Conservation (phyloP, 495 filamentous ascomycete genomes). For the Podospora comata region DNA sequence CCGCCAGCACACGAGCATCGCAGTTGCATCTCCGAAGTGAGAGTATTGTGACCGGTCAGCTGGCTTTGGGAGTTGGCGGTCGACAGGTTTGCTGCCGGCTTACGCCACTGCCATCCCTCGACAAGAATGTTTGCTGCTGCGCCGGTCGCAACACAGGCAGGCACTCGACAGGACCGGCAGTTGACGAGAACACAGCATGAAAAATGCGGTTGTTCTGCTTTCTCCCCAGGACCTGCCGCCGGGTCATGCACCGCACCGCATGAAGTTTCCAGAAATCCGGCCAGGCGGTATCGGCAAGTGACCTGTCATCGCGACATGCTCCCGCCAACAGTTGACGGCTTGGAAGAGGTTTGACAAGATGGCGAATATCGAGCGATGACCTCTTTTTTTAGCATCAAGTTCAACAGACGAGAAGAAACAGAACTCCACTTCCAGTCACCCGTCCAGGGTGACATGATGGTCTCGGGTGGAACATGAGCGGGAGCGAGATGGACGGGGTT, state of each 20-base stretch:
- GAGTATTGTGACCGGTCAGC: background rate
- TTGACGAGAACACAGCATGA: conserved; percentile 21
- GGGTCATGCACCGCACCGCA: conserved; percentile 9
- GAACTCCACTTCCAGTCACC: background rate
- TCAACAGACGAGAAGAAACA: background rate
- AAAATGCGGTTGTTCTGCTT: conserved; percentile 1
- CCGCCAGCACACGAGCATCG: conserved; percentile 3
- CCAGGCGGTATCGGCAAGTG: conserved; percentile 6
- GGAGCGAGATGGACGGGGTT: background rate
- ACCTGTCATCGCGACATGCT: background rate
- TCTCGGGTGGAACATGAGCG: background rate
- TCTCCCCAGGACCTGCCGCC: conserved; percentile 7
- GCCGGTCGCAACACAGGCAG: conserved; percentile 10
- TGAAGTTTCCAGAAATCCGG: conserved; percentile 3
- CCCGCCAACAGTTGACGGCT: background rate
- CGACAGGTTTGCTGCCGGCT: background rate
- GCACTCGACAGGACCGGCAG: conserved; percentile 16
- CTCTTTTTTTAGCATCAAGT: background rate
- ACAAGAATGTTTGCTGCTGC: conserved; percentile 7
- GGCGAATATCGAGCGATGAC: background rate
- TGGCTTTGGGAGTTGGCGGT: background rate
- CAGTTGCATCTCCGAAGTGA: background rate
- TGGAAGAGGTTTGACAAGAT: background rate
- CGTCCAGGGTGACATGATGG: background rate
- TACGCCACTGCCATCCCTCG: conserved; percentile 5